Conservation (phyloP, 192 early-diverging fungal species). For the Coemansia sp. region DNA sequence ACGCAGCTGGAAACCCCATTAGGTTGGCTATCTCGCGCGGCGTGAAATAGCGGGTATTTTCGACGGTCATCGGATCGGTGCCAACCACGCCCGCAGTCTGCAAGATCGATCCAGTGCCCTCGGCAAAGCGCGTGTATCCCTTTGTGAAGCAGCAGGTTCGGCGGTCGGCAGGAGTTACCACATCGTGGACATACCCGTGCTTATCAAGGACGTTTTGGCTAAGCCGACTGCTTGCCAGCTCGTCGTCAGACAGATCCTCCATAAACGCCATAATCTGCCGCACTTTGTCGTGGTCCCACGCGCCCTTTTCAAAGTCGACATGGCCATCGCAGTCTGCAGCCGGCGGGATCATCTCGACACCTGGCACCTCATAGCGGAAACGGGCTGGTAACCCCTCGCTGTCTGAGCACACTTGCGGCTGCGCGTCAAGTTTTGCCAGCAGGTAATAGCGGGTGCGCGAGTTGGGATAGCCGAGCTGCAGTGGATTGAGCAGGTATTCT, state of each 20-base stretch:
- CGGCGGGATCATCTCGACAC: constrained; percentile 32
- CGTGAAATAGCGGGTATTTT: constrained; percentile 52
- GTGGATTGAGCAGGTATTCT: constrained; percentile 70
- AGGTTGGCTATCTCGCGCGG: constrained; percentile 67
- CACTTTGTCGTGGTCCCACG: constrained; percentile 46
- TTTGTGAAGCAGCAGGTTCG: constrained; percentile 82
- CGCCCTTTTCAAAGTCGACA: constrained; percentile 43
- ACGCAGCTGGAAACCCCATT: constrained; percentile 73
- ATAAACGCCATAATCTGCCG: constrained; percentile 42
- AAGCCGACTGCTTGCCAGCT: constrained; percentile 11
- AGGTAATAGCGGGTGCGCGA: constrained; percentile 75
- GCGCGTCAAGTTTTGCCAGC: constrained; percentile 37
- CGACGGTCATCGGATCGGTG: constrained; percentile 25
- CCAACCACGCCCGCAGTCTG: constrained; percentile 18
- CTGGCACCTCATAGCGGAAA: constrained; percentile 31
- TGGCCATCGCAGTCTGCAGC: constrained; percentile 25
- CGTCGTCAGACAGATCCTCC: constrained; percentile 19
- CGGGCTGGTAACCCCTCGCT: constrained; percentile 26
- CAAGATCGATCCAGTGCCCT: constrained; percentile 41
- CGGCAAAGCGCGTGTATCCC: constrained; percentile 64
- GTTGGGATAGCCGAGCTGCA: constrained; percentile 74
- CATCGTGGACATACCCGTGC: constrained; percentile 54
- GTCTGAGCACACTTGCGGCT: constrained; percentile 16
- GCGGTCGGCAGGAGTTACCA: constrained; percentile 58
- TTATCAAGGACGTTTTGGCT: constrained; percentile 30